Base-by-base conservation (phyloP, 352 stramenopile species). In the Globisporangium echinulatum region DNA sequence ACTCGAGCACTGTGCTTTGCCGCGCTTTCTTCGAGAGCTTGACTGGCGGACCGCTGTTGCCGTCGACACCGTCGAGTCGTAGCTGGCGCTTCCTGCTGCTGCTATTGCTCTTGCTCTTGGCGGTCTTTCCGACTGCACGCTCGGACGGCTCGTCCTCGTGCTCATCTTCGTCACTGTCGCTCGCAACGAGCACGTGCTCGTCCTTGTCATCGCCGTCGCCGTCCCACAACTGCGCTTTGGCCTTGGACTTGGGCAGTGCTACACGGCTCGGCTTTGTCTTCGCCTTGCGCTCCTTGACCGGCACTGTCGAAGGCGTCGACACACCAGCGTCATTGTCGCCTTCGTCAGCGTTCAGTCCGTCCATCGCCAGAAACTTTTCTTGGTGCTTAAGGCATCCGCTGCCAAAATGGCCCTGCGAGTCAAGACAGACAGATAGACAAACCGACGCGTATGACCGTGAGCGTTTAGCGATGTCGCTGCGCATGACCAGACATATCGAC, bases 341-440 rank as follows among this genome's bases (percentile, higher is more conserved):
- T 13, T 72, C 57, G 33, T 47, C 54, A 5, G 55, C 57, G 6
- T 71, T 62, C 10, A 69, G 49, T 6, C 65, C 50, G 15, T 75
- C 71, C 54, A 77, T 69, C 4, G 63, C 66, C 33, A 82, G 50
- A 52, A 91, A 87, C n/a, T 71, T 58, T 38, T 66, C 64, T 62
- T 87, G 76, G 44, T 92, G 79, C n/a, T 67, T 73, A 4, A 77
- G 57, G 47, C 82, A 92, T 0, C 74, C 76, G 7, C 82, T 91
- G 25, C 77, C 82, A 63, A 88, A 89, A 44, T 85, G 79, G 8
- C 59, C 53, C 71, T 89, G 49, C 39, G 50, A 33, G 25, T 33
- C 38, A 10, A 38, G 17, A 40, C 25, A 33, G 25, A 33, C 25
- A 33, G 25, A 19, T 5, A 19, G 19, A 42, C 9, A 61, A 0